Evolutionary conservation across 2,329 filamentous ascomycete genomes (phyloP).

Genomic region (Penicillium sp.): DNA sequence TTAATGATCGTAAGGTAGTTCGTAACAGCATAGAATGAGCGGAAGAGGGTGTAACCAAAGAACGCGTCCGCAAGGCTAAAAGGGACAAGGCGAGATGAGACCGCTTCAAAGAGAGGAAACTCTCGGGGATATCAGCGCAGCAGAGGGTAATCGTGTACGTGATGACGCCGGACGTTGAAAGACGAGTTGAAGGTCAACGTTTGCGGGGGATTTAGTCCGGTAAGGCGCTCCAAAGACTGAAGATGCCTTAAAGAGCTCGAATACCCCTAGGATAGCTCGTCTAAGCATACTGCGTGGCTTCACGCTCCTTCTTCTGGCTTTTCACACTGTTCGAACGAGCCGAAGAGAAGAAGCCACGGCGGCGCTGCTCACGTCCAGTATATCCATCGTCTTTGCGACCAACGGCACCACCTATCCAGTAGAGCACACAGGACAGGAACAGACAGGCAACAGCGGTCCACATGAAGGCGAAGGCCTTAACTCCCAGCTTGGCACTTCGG

Average conservation of each 20-base stretch:
- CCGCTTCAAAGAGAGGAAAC: conserved; percentile 2
- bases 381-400: conserved; percentile 32
- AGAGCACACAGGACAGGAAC: conserved; percentile 53
- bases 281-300: conserved; percentile 17
- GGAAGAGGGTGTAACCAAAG: conserved; percentile 2
- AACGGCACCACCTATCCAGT: conserved; percentile 49
- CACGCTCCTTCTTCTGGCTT: conserved; percentile 27
- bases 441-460: conserved; percentile 56
- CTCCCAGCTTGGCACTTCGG: conserved; percentile 50
- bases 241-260: not conserved
- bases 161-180: conserved; percentile 4
- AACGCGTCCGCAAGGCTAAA: conserved; percentile 1
- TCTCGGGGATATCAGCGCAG: conserved; percentile 14
- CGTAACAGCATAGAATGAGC: conserved; percentile 22
- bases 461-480: conserved; percentile 58
- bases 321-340: conserved; percentile 27
- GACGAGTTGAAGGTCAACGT: not conserved
- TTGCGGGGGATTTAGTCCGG: not conserved
- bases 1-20: conserved; percentile 23
- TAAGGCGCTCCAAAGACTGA: not conserved
- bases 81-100: conserved; percentile 6
- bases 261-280: not conserved
- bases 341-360: conserved; percentile 37
- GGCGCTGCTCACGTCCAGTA: conserved; percentile 34
- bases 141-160: conserved; percentile 3